These are phyloP conservation scores for Rosa persica DNA, from an alignment of 306 rosid genomes.

Conservation along the genomic window DNA sequence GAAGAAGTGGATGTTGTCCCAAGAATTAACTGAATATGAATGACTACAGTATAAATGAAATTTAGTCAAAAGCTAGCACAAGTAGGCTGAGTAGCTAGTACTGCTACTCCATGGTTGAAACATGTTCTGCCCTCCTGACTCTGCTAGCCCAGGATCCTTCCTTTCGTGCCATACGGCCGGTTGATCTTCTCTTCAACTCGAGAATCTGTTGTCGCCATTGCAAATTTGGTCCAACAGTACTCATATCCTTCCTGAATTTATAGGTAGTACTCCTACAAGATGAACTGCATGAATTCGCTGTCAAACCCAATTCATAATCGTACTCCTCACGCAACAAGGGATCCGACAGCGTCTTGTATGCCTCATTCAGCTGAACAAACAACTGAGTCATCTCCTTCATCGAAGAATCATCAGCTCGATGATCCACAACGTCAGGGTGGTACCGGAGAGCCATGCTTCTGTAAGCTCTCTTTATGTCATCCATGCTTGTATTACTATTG, in stretches of 20 bases:
- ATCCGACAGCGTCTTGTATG: slow-evolving; percentile 52
- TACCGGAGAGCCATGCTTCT: slow-evolving; percentile 54
- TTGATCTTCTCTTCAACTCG: slow-evolving; percentile 52
- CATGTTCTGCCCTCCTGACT: slow-evolving; percentile 30
- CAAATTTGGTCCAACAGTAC: slow-evolving; percentile 9
- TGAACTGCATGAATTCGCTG: neutral
- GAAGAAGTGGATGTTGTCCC: neutral
- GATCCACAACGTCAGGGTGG: slow-evolving; percentile 49
- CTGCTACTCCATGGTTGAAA: neutral
- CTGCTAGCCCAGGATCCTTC: slow-evolving; percentile 44
- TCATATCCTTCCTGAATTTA: neutral
- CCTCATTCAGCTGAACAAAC: slow-evolving; percentile 53
- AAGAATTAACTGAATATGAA: neutral
- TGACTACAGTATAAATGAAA: neutral
- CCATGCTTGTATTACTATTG: slow-evolving; percentile 27
- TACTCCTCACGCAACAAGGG: slow-evolving; percentile 51
- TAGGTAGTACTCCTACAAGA: neutral
- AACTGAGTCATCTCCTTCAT: slow-evolving; percentile 50
- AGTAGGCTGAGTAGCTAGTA: neutral
- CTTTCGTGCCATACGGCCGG: slow-evolving; percentile 23
- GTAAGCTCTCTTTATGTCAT: slow-evolving; percentile 63
- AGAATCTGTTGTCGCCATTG: slow-evolving; percentile 50
- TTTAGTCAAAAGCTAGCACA: neutral
- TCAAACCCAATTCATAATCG: slow-evolving; percentile 38
- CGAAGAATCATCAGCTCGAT: neutral